These are phyloP conservation scores for Agroathelia rolfsii DNA, from an alignment of 1,284 basidiomycete species.

Conservation along the genomic window DNA sequence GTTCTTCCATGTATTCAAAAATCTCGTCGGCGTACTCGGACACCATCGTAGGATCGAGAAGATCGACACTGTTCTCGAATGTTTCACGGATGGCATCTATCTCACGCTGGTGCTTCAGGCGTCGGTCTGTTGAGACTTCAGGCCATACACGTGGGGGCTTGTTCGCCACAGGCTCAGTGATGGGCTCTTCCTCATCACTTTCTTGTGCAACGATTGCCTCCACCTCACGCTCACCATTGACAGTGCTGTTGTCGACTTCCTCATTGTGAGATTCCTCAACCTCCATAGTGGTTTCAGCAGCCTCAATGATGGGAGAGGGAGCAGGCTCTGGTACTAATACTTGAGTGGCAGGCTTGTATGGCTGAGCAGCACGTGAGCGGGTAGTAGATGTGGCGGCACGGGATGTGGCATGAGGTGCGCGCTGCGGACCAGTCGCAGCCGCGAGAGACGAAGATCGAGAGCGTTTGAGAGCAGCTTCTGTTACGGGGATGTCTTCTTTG, in stretches of 20 bases:
- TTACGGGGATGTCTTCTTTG: constrained; percentile 33
- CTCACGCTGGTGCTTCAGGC: constrained; percentile 44
- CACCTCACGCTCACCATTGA: constrained; percentile 44
- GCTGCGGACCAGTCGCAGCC: constrained; percentile 46
- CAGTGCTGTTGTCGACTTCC: constrained; percentile 19
- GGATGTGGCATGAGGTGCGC: constrained; percentile 54
- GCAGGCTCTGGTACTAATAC: constrained; percentile 23
- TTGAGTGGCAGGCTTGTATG: constrained; percentile 16
- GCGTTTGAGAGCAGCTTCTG: constrained; percentile 52
- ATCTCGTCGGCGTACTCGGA: constrained; percentile 98
- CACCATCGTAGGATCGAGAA: constrained; percentile 93
- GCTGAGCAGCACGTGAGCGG: constrained; percentile 13
- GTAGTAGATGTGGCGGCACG: constrained; percentile 33
- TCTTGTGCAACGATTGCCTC: constrained; percentile 43
- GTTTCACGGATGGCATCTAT: constrained; percentile 59
- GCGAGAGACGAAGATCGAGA: constrained; percentile 50
- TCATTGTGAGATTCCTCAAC: constrained; percentile 32
- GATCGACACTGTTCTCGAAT: constrained; percentile 76
- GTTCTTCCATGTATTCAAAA: constrained; percentile 89
- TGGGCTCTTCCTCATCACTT: constrained; percentile 32
- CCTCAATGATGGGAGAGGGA: constrained; percentile 25
- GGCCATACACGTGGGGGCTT: constrained; percentile 56
- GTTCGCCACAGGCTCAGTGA: constrained; percentile 20
- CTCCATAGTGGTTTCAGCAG: constrained; percentile 38
- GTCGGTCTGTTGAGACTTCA: constrained; percentile 51